Conservation (phyloP, 148 eudicot species). For the Suaeda aralocaspica region DNA sequence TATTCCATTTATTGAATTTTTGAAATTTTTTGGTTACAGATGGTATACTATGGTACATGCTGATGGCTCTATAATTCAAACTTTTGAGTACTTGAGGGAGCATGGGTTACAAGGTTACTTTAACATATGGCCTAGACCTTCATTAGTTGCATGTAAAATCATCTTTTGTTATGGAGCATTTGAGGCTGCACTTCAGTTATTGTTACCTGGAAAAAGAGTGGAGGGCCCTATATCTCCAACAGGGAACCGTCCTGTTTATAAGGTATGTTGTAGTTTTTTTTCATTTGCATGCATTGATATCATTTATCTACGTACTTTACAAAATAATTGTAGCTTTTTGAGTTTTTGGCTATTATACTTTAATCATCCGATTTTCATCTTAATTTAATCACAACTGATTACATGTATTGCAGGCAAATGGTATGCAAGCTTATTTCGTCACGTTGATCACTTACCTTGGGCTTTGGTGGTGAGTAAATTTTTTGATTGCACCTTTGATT, state of each 20-base stretch:
- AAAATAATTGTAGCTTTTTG: neutral
- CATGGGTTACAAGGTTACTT: slow-evolving; percentile 65
- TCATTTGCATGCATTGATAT: neutral
- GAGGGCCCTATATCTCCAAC: slow-evolving; percentile 92
- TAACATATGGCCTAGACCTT: slow-evolving; percentile 82
- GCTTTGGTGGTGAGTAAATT: slow-evolving; percentile 80
- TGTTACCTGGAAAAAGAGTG: slow-evolving; percentile 82
- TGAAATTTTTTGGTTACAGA: slow-evolving; percentile 33
- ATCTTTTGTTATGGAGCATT: slow-evolving; percentile 77
- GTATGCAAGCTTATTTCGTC: slow-evolving; percentile 71
- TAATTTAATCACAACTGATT: neutral
- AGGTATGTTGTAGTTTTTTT: slow-evolving; percentile 38
- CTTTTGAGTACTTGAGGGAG: slow-evolving; percentile 48
- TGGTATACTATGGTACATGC: slow-evolving; percentile 99
- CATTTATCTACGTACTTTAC: neutral
- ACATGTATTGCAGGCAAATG: slow-evolving; percentile 74
- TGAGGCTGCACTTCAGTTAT: slow-evolving; percentile 87
- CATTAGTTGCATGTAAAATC: slow-evolving; percentile 71
- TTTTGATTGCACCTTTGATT: neutral
- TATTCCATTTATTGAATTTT: neutral
- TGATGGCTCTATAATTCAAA: slow-evolving; percentile 72
- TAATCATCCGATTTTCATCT: neutral
- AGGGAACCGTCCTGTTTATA: slow-evolving; percentile 86
- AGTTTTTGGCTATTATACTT: neutral
- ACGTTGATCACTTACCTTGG: slow-evolving; percentile 72